phyloP scores from a whole-genome alignment of 306 rosid species.

The Inga laurina region DNA sequence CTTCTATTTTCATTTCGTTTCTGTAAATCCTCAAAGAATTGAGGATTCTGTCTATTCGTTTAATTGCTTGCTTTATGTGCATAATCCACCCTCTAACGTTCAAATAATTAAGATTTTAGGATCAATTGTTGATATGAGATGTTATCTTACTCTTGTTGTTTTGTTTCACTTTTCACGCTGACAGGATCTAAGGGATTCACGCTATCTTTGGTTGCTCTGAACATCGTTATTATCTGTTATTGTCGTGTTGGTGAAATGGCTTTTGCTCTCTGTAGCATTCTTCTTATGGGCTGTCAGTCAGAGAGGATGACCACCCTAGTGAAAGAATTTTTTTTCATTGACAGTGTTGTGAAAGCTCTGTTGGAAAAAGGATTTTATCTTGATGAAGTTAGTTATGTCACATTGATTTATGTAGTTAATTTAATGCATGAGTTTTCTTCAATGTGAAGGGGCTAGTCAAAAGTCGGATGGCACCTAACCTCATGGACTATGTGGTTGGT shows the following conservation, averaged over 20 bases:
- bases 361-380: background rate
- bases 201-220: background rate
- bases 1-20: background rate
- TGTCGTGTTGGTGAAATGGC: background rate
- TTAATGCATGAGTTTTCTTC: background rate
- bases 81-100: background rate
- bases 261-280: background rate
- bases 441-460: background rate
- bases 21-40: background rate
- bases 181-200: background rate
- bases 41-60: background rate
- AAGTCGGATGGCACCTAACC: accelerated
- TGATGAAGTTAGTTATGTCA: background rate
- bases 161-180: background rate
- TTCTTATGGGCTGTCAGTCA: background rate
- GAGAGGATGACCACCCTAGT: background rate
- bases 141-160: background rate
- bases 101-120: background rate
- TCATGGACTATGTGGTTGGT: background rate
- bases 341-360: background rate
- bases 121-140: background rate
- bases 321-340: background rate
- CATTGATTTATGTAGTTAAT: background rate
- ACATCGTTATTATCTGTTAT: background rate
- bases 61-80: background rate